Conservation (phyloP, 192 early-diverging fungal species). For the Gaertneriomyces sp. region DNA sequence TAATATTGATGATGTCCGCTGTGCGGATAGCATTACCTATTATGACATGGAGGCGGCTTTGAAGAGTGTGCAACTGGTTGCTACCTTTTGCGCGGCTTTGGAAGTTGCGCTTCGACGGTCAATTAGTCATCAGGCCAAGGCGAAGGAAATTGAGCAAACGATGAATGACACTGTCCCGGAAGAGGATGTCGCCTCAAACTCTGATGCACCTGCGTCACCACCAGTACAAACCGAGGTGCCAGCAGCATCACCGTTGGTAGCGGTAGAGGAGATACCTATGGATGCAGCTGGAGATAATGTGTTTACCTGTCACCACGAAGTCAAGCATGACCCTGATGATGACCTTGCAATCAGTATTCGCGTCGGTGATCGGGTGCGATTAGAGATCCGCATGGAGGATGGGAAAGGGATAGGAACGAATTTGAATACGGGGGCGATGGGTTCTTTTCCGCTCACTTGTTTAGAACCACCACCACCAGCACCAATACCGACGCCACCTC, state of each 20-base stretch:
- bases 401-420: slow-evolving; percentile 24
- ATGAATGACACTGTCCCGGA: neutral
- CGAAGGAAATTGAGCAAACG: neutral
- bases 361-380: slow-evolving; percentile 22
- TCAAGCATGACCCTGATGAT: slow-evolving; percentile 17
- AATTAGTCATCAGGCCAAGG: neutral
- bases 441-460: slow-evolving; percentile 26
- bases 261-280: neutral
- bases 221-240: neutral
- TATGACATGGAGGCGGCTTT: slow-evolving; percentile 2
- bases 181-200: neutral
- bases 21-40: neutral
- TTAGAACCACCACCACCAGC: neutral
- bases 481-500: neutral
- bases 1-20: slow-evolving; percentile 8
- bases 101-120: slow-evolving; percentile 4
- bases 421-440: slow-evolving; percentile 27
- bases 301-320: slow-evolving; percentile 17
- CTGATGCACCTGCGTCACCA: neutral
- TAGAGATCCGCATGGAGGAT: slow-evolving; percentile 29
- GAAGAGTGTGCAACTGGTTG: neutral
- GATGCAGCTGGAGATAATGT: neutral
- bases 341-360: slow-evolving; percentile 28
- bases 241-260: neutral
- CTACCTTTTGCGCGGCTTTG: neutral